A percentile compares a stretch with the other conserved stretches of the same genome.
Conservation (phyloP, 495 filamentous ascomycete genomes). For the Platismatia glauca region DNA sequence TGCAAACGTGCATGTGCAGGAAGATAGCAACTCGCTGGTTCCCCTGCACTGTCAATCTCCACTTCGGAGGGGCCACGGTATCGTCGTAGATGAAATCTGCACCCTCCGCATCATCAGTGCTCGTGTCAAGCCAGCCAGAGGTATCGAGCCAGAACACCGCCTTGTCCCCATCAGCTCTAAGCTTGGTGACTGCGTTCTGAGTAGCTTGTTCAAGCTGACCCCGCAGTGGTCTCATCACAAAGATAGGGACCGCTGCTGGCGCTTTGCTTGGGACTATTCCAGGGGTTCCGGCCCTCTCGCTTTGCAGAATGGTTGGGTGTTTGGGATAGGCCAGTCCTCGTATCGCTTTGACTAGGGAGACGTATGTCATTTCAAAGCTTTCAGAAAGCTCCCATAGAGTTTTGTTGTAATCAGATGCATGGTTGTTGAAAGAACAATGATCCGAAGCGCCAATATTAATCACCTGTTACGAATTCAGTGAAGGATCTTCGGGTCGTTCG, state of each 20-base stretch:
- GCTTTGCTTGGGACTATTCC: conserved; percentile 16
- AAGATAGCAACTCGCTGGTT: conserved; percentile 35
- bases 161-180: conserved; percentile 30
- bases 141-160: conserved; percentile 37
- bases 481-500: not conserved
- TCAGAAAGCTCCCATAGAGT: conserved; percentile 28
- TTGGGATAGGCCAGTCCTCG: conserved; percentile 32
- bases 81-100: conserved; percentile 30
- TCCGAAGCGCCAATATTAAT: conserved; percentile 32
- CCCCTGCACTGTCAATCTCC: conserved; percentile 31
- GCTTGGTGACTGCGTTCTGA: conserved; percentile 28
- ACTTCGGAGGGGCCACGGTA: conserved; percentile 18
- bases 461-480: conserved; percentile 22
- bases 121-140: conserved; percentile 33
- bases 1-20: conserved; percentile 34
- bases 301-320: conserved; percentile 27
- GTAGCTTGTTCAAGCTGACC: conserved; percentile 35
- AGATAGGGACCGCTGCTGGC: conserved; percentile 30
- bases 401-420: conserved; percentile 28
- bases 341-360: conserved; percentile 32
- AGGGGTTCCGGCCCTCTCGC: conserved; percentile 14
- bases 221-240: conserved; percentile 33
- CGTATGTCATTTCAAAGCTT: conserved; percentile 32
- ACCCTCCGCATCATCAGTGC: conserved; percentile 11
- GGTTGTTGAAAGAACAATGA: conserved; percentile 25